phyloP scores from a whole-genome alignment of 495 filamentous ascomycete genomes.

The Hyphodiscus hymeniophilus region DNA sequence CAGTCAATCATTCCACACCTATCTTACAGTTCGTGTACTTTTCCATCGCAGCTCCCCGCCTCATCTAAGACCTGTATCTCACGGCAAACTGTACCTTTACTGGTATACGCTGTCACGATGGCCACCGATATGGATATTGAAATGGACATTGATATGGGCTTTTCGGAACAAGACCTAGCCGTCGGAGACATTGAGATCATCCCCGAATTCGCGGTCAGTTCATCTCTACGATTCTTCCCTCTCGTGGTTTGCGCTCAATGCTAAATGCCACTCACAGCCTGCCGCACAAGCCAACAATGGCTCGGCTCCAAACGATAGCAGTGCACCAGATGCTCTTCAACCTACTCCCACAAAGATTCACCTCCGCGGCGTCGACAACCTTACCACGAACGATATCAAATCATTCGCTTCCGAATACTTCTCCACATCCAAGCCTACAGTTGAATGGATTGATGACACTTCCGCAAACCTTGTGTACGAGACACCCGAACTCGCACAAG shows the following conservation, averaged over 20 bases:
- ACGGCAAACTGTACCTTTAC: not conserved
- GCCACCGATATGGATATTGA: conserved; percentile 62
- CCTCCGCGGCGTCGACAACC: conserved; percentile 70
- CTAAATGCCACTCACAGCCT: conserved; percentile 12
- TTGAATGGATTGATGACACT: conserved; percentile 95
- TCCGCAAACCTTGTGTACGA: conserved; percentile 81
- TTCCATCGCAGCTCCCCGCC: not conserved
- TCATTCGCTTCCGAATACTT: conserved; percentile 55
- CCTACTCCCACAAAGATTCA: conserved; percentile 61
- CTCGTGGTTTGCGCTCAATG: not conserved
- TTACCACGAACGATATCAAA: conserved; percentile 70
- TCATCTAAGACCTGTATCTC: not conserved
- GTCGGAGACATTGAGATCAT: conserved; percentile 35
- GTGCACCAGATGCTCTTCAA: conserved; percentile 13
- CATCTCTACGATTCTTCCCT: not conserved
- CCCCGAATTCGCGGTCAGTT: conserved; percentile 33
- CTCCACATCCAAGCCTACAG: conserved; percentile 36
- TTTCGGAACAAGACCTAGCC: conserved; percentile 30
- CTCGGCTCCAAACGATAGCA: conserved; percentile 21
- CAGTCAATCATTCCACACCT: not conserved
- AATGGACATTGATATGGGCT: conserved; percentile 62
- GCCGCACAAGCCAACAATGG: not conserved
- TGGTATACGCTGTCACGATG: conserved; percentile 9
- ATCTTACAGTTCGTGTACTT: not conserved
- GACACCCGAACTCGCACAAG: conserved; percentile 55